Evolutionary conservation across 176 grass and related monocot genomes (phyloP).

Genomic region (Coix lacrymajobi): DNA sequence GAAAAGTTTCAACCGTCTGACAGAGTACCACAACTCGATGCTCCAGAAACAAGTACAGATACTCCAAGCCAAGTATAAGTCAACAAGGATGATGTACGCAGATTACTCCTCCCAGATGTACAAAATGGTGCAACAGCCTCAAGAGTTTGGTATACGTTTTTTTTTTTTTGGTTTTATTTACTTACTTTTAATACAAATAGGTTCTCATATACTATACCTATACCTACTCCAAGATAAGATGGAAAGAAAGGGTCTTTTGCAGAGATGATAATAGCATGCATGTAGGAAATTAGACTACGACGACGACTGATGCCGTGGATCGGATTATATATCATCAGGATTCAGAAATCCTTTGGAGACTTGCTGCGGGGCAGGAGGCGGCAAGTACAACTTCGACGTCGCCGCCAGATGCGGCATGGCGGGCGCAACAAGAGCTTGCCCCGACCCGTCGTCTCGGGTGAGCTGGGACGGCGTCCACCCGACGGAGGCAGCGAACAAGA

Average conservation of each 20-base stretch:
- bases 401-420: constrained; percentile 25
- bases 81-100: constrained; percentile 33
- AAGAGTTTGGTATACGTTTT: constrained; percentile 22
- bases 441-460: constrained; percentile 11
- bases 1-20: constrained; percentile 25
- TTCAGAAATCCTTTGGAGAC: constrained; percentile 23
- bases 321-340: background rate
- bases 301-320: too few relatives aligned
- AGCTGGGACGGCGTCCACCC: constrained; percentile 60
- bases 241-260: background rate
- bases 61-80: constrained; percentile 1
- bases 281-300: background rate
- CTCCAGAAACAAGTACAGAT: background rate
- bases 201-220: too few relatives aligned
- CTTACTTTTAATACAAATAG: background rate
- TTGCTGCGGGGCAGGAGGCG: constrained; percentile 38
- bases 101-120: constrained; percentile 27
- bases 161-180: too few relatives aligned
- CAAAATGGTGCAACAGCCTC: constrained; percentile 19
- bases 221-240: too few relatives aligned
- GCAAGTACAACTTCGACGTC: constrained; percentile 35
- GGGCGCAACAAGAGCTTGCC: constrained; percentile 28
- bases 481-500: constrained; percentile 40
- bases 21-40: constrained; percentile 30
- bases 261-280: too few relatives aligned